These are phyloP conservation scores for Coemansia umbellata DNA, from an alignment of 192 early-diverging fungal genomes.

Conservation along the genomic window DNA sequence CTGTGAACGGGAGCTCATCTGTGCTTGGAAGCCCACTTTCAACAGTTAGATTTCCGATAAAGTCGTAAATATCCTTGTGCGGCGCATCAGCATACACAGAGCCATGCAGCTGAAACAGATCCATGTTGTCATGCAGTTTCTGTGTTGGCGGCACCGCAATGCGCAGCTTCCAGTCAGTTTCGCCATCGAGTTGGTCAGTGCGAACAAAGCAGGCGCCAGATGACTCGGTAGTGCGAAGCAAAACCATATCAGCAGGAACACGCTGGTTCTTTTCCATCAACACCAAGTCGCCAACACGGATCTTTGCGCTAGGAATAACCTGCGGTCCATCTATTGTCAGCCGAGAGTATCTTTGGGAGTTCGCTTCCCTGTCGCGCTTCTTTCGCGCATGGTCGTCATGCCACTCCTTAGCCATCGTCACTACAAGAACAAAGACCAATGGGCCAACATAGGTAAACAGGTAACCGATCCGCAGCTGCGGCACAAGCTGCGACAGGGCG, in stretches of 20 bases:
- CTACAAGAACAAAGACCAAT: slow-evolving; percentile 80
- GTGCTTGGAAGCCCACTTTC: slow-evolving; percentile 5
- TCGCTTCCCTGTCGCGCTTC: slow-evolving; percentile 82
- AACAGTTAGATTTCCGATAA: slow-evolving; percentile 70
- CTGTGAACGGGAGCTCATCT: slow-evolving; percentile 13
- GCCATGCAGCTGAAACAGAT: slow-evolving; percentile 61
- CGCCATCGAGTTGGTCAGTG: slow-evolving; percentile 96
- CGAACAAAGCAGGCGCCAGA: slow-evolving; percentile 90
- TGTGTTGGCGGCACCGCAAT: slow-evolving; percentile 82
- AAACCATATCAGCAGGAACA: slow-evolving; percentile 88
- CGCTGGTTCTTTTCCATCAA: slow-evolving; percentile 82
- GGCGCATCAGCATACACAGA: slow-evolving; percentile 86
- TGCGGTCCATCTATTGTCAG: slow-evolving; percentile 58
- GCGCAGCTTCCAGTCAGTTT: slow-evolving; percentile 96
- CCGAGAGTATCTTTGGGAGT: slow-evolving; percentile 74
- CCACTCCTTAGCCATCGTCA: slow-evolving; percentile 92
- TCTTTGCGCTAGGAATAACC: slow-evolving; percentile 71
- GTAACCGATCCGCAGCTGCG: slow-evolving; percentile 76
- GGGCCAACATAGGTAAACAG: slow-evolving; percentile 92
- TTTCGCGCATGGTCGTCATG: slow-evolving; percentile 83
- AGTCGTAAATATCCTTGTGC: slow-evolving; percentile 91
- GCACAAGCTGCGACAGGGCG: slow-evolving; percentile 88
- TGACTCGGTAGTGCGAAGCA: slow-evolving; percentile 78
- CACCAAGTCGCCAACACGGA: slow-evolving; percentile 87
- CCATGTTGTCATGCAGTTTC: slow-evolving; percentile 57